Base-by-base conservation (phyloP, 2,329 filamentous ascomycete species). In the Claviceps sp. region DNA sequence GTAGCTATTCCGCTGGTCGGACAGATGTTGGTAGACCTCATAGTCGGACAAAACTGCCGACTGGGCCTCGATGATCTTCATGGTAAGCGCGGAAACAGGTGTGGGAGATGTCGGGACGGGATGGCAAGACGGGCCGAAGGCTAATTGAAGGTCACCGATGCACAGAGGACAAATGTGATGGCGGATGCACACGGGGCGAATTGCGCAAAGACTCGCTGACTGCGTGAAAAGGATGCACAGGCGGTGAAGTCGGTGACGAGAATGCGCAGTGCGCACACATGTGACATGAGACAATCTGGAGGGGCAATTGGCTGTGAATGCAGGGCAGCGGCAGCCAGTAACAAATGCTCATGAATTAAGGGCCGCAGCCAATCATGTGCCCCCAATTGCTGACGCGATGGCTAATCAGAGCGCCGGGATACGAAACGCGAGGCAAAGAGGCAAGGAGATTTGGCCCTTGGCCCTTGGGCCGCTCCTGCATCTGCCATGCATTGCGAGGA, bases 11-110 rank as follows among this genome's bases (percentile, higher is more conserved):
- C 73, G 73, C 60, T 80, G 77, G 47, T 82, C 75, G 5, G 69
- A 68, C 41, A 89, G 68, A 59, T 87, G 84, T 52, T 76, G 72
- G 60, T 82, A 82, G 56, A 89, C 84, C 71, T 89, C 85, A 57
- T 79, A 84, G 65, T 89, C 89, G 64, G 81, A 80, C 61, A 89
- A 72, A 43, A 83, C 75, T 5, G 82, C 83, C 34, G 80, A 80
- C 63, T 88, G 83, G 3, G 84, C 73, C 61, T 85, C 84, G 59
- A 88, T 69, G 61, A 89, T 78, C 76, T 87, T 84, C 81, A 84
- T 82, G 19, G 39, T 64, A 47, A 34, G 30, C 10, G 30, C 10
- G 10, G 30, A 34, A 34, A 34, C 30, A 11, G 30, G 30, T 11
- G 30, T 34, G 30, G 30, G 10, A 34, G 30, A 11, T 34, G 30